phyloP scores from a whole-genome alignment of 140 eudicot species.

The Senecio squalidus region DNA sequence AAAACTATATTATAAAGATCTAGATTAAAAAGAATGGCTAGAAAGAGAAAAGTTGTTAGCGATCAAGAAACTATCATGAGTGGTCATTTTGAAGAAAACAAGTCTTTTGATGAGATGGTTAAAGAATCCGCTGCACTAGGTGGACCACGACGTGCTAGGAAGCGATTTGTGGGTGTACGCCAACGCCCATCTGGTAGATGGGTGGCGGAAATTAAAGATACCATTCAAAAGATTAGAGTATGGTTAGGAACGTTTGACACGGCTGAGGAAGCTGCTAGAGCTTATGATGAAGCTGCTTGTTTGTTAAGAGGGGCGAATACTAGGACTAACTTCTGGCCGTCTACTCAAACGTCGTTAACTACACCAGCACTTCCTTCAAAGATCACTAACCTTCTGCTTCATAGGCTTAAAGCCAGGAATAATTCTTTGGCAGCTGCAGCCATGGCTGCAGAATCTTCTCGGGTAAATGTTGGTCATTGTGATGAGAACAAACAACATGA shows the following conservation, averaged over 20 bases:
- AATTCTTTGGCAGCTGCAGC: constrained; percentile 44
- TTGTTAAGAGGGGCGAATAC: constrained; percentile 76
- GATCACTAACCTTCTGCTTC: constrained; percentile 67
- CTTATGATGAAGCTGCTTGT: constrained; percentile 88
- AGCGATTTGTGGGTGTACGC: constrained; percentile 75
- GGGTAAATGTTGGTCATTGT: constrained; percentile 11
- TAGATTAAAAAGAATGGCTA: constrained; percentile 33
- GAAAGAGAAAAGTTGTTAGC: constrained; percentile 46
- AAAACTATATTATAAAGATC: background rate
- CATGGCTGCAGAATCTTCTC: constrained; percentile 32
- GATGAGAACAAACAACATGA: constrained; percentile 27
- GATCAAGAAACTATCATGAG: constrained; percentile 24
- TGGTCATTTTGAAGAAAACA: constrained; percentile 33
- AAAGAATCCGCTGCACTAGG: constrained; percentile 46
- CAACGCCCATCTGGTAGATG: constrained; percentile 83
- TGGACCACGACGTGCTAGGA: constrained; percentile 49
- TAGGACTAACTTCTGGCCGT: constrained; percentile 79
- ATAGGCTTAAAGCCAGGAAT: constrained; percentile 66
- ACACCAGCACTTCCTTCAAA: constrained; percentile 79
- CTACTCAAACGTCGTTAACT: constrained; percentile 41
- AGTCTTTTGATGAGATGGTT: constrained; percentile 43
- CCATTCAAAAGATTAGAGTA: constrained; percentile 77
- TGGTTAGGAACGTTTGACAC: constrained; percentile 91
- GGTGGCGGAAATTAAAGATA: constrained; percentile 88
- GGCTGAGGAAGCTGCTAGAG: constrained; percentile 87